phyloP scores from a whole-genome alignment of 1,284 basidiomycete genomes.

The Cryptococcus sp. region DNA sequence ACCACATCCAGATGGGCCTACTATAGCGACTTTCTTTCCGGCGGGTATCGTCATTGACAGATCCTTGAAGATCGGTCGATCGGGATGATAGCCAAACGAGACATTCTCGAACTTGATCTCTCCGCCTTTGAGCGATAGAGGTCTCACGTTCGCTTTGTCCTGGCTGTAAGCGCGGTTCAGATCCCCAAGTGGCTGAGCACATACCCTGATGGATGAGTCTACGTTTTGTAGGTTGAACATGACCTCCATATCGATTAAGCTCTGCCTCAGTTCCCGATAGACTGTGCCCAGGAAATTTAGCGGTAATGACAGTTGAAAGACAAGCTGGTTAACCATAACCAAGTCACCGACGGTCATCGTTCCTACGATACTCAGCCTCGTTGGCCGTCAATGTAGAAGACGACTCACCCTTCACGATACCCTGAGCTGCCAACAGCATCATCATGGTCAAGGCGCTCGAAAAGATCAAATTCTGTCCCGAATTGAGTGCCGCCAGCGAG shows the following conservation, averaged over 20 bases:
- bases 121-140: constrained; percentile 70
- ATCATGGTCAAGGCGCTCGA: constrained; percentile 85
- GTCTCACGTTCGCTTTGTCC: constrained; percentile 66
- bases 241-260: constrained; percentile 93
- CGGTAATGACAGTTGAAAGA: constrained; percentile 93
- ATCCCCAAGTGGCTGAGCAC: not conserved
- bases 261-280: constrained; percentile 93
- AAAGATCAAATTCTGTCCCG: constrained; percentile 95
- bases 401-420: constrained; percentile 73
- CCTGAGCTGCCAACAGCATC: constrained; percentile 96
- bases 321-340: constrained; percentile 98
- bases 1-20: constrained; percentile 95
- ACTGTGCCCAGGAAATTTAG: constrained; percentile 96
- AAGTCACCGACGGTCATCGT: constrained; percentile 98
- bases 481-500: constrained; percentile 86
- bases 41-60: constrained; percentile 91
- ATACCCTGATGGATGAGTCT: constrained; percentile 65
- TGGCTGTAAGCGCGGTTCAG: constrained; percentile 30
- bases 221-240: constrained; percentile 87
- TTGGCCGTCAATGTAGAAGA: not conserved
- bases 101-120: constrained; percentile 92
- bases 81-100: constrained; percentile 82
- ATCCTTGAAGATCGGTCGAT: constrained; percentile 82
- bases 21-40: constrained; percentile 92
- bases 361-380: constrained; percentile 52